Base-by-base conservation (phyloP, 352 stramenopile genomes). In the Phytophthora boehmeriae region DNA sequence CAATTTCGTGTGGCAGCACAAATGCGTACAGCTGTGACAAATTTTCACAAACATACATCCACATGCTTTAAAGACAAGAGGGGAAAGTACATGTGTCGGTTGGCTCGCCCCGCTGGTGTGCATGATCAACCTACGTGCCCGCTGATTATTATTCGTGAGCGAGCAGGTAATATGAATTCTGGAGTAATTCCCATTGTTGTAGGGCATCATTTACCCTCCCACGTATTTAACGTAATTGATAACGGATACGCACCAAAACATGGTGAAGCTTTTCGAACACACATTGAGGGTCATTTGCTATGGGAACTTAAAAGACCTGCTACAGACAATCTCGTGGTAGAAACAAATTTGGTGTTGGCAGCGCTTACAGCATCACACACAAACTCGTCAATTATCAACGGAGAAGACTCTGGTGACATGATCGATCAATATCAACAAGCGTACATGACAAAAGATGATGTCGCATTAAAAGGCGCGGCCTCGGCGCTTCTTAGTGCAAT, bases 31-130 rank as follows among this genome's bases (percentile, higher is more conserved):
- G 30, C 27, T 5, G 11, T 36, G 6, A 71, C 54, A 0, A 71
- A 71, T 42, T 51, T 59, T 13, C 62, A 71, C 35, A 41, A 22
- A 2, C 65, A 69, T 27, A 60, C 28, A 14, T 23, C 39, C 0
- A 69, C 59, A 1, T 74, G 65, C 17, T 50, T 25, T n/a, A 69
- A 74, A 27, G 55, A 50, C 0, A 17, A 13, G 0, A 36, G 65
- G 4, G 55, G 59, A 5, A 54, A 60, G 8, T 63, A 63, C n/a
- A 60, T 58, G 45, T 69, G 59, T 34, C 54, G 54, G 5, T n/a
- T 74, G 0, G 42, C 48, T 2, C 8, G 59, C 2, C 66, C 66
- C 1, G 44, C 59, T 3, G 59, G 59, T 23, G n/a, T 58, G 0
- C 50, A 66, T 25, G 51, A 68, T 10, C 23, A 16, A 23, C 1